These are phyloP conservation scores for Bipolaris victoriae DNA, from an alignment of 2,329 filamentous ascomycete species.

Conservation along the genomic window DNA sequence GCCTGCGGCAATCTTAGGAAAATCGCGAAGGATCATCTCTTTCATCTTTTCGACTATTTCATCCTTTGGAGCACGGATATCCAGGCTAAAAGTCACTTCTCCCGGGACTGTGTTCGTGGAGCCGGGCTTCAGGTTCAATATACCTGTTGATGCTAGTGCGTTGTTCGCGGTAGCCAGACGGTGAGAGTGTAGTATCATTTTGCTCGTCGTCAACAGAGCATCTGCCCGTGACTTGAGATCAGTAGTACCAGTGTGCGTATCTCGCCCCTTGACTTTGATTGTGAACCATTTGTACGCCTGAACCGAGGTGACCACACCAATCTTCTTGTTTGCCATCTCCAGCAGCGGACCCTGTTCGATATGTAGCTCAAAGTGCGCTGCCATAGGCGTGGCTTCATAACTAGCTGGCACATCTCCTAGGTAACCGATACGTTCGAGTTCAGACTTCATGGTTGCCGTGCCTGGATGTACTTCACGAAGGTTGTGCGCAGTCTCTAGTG, in stretches of 20 bases:
- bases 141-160: slow-evolving; percentile 72
- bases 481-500: slow-evolving; percentile 64
- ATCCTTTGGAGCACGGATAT: slow-evolving; percentile 67
- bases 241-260: slow-evolving; percentile 78
- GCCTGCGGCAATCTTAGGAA: slow-evolving; percentile 64
- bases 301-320: slow-evolving; percentile 74
- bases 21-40: slow-evolving; percentile 62
- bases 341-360: slow-evolving; percentile 84
- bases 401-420: slow-evolving; percentile 64
- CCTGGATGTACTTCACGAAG: slow-evolving; percentile 68
- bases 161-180: slow-evolving; percentile 64
- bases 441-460: slow-evolving; percentile 67
- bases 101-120: slow-evolving; percentile 78
- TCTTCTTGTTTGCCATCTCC: slow-evolving; percentile 65
- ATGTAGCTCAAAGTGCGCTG: slow-evolving; percentile 81
- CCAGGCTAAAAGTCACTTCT: slow-evolving; percentile 69
- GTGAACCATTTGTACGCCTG: slow-evolving; percentile 79
- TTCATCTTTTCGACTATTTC: slow-evolving; percentile 64
- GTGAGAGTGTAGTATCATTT: slow-evolving; percentile 71
- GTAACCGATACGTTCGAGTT: slow-evolving; percentile 75
- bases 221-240: slow-evolving; percentile 70
- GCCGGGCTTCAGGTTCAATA: slow-evolving; percentile 69
- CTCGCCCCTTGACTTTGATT: slow-evolving; percentile 68
- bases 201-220: slow-evolving; percentile 69
- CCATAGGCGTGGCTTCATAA: slow-evolving; percentile 67